Evolutionary conservation across 2,329 filamentous ascomycete species (phyloP), one percentile per base, ranked within the genome.

Genomic region (Claviceps sorghi): DNA sequence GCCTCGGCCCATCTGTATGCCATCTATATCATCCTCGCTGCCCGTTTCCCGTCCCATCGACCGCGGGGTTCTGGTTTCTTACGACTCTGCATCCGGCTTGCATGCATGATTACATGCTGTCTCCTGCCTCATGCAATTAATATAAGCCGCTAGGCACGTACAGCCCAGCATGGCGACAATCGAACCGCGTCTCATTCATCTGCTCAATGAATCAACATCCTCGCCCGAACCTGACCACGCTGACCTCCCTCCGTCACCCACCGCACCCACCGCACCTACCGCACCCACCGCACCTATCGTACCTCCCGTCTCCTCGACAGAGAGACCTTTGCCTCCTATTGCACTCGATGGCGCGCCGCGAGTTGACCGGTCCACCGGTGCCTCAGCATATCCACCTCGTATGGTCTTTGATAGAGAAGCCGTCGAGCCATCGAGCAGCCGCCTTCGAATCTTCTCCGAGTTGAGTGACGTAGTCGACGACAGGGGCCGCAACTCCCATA

Each of bases 101-200:
- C 43, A 7, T n/a, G 19, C 26, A 26, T 26, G 5, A 15, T 5
- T 22, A 19, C 45, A 22, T 36, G 19, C 45, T 3, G 19, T 48
- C 43, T 42, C 36, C 22, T 45, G 45, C 29, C 26, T 22, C 47
- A 49, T 49, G 49, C 49, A 46, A 49, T 46, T 49, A 46, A 52
- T 47, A 52, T 52, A 51, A 41, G 41, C 45, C 32, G 41, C 8
- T n/a, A 45, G 46, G 49, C 52, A 50, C 22, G n/a, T 36, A 42
- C 48, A 49, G 51, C 48, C 45, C 72, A 78, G 66, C 67, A 80
- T 80, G 77, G 77, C 78, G 59, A 82, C 78, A 62, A 83, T 83
- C 68, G 80, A 83, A 73, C 80, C 80, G 62, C 77, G 79, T 62
- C 72, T 83, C 58, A 83, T 82, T 63, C 78, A 82, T 64, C 68